phyloP scores from a whole-genome alignment of 441 rosid species.

The Capsella rubella region DNA sequence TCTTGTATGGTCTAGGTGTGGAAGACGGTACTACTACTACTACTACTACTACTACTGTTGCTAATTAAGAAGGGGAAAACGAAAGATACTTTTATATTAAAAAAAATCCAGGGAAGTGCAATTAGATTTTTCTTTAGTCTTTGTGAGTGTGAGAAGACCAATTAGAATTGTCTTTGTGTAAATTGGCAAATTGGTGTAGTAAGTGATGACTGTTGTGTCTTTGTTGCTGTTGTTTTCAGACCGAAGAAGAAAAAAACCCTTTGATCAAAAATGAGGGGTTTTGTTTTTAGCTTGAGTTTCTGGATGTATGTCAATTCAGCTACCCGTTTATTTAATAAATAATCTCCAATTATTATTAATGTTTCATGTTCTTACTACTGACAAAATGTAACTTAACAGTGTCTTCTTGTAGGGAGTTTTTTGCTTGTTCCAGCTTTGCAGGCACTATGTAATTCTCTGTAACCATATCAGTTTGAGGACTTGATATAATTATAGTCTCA shows the following conservation, averaged over 20 bases:
- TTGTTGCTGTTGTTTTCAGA: constrained; percentile 18
- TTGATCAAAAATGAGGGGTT: constrained; percentile 36
- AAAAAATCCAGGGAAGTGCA: constrained; percentile 22
- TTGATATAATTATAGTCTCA: no score
- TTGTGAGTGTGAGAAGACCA: constrained; percentile 58
- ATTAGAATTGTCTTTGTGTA: constrained; percentile 55
- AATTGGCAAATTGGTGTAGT: constrained; percentile 56
- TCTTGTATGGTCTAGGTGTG: constrained; percentile 70
- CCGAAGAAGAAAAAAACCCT: constrained; percentile 6
- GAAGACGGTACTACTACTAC: constrained; percentile 55
- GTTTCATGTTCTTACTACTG: not conserved
- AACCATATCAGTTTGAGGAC: not conserved
- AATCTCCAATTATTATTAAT: constrained; percentile 30
- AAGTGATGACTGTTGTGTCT: constrained; percentile 40
- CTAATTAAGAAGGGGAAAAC: constrained; percentile 39
- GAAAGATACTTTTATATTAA: constrained; percentile 34
- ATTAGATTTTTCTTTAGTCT: constrained; percentile 57
- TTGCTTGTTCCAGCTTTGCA: constrained; percentile 15
- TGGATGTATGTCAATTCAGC: constrained; percentile 47
- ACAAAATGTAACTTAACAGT: not conserved
- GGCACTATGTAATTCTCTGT: not conserved
- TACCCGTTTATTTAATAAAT: constrained; percentile 38
- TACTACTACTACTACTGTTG: constrained; percentile 43
- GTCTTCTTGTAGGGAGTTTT: not conserved
- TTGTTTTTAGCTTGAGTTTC: constrained; percentile 38